These are phyloP conservation scores for Dryas octopetala DNA, from an alignment of 306 rosid genomes.

Conservation along the genomic window DNA sequence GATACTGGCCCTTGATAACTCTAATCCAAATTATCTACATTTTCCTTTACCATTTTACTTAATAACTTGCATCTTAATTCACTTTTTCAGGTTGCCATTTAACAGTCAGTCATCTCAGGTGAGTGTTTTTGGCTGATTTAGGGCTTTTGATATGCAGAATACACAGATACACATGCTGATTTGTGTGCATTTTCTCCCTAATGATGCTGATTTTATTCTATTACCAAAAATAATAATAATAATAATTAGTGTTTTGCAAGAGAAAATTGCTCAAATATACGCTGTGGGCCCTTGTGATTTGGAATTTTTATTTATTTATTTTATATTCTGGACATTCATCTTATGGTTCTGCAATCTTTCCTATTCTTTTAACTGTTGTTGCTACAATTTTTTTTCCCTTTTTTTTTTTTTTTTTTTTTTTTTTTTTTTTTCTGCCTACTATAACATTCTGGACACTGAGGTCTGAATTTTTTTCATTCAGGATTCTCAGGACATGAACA, in stretches of 20 bases:
- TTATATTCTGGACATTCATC: neutral
- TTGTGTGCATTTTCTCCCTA: neutral
- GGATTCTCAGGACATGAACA: slow-evolving; percentile 73
- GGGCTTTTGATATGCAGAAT: neutral
- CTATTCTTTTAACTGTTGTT: neutral
- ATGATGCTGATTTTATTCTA: too few relatives aligned
- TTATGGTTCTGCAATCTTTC: neutral
- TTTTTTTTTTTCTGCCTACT: neutral
- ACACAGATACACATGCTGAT: neutral
- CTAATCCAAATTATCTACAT: neutral
- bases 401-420: neutral
- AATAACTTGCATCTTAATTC: slow-evolving; percentile 1
- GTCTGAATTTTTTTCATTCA: slow-evolving; percentile 29
- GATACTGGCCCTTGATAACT: neutral
- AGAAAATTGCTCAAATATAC: too few relatives aligned
- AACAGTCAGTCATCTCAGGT: slow-evolving; percentile 64
- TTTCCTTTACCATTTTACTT: neutral
- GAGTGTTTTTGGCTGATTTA: slow-evolving; percentile 18
- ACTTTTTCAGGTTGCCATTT: slow-evolving; percentile 63
- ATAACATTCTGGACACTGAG: slow-evolving; percentile 2
- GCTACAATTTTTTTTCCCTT: neutral
- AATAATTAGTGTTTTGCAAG: neutral
- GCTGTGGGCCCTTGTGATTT: neutral
- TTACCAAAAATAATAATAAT: too few relatives aligned
- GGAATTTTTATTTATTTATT: neutral